Conservation (phyloP, 352 stramenopile species). For the Phytophthora agathidicida region DNA sequence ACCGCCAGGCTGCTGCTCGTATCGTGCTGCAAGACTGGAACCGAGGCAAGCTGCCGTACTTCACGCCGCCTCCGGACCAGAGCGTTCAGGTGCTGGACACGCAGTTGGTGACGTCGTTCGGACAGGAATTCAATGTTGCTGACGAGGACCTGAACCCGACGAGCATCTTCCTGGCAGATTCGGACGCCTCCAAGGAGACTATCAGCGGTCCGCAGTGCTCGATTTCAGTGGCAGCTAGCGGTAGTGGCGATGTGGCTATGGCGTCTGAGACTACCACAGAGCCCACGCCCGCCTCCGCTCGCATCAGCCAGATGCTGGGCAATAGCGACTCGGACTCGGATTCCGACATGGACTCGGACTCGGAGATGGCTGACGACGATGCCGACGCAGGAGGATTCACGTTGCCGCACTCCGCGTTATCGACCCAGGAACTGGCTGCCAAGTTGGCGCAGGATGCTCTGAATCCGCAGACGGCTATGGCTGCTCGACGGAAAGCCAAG, state of each 20-base stretch:
- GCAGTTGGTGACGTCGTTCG: conserved; percentile 65
- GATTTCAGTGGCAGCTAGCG: conserved; percentile 33
- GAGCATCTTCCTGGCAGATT: conserved; percentile 65
- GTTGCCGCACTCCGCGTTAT: conserved; percentile 22
- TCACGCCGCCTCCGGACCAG: conserved; percentile 76
- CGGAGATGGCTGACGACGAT: conserved; percentile 49
- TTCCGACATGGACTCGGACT: conserved; percentile 58
- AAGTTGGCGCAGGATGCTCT: conserved; percentile 66
- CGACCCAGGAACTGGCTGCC: conserved; percentile 48
- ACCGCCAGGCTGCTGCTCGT: conserved; percentile 93
- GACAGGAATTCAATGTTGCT: conserved; percentile 66
- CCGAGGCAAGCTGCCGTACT: conserved; percentile 90
- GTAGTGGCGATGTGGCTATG: conserved; percentile 21
- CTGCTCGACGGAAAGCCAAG: conserved; percentile 70
- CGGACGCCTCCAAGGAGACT: conserved; percentile 14
- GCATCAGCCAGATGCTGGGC: conserved; percentile 45
- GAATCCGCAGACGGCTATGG: conserved; percentile 61
- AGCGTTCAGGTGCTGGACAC: conserved; percentile 73
- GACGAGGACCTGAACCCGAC: conserved; percentile 74
- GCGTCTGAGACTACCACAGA: conserved; percentile 20
- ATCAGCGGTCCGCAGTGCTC: conserved; percentile 53
- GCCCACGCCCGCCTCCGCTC: conserved; percentile 24
- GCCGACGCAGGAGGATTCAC: conserved; percentile 5
- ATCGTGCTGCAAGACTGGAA: conserved; percentile 94
- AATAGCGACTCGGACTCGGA: conserved; percentile 68